Evolutionary conservation across 768 basidiomycete species (phyloP).

Genomic region (Cystobasidiopsis lactophilus): DNA sequence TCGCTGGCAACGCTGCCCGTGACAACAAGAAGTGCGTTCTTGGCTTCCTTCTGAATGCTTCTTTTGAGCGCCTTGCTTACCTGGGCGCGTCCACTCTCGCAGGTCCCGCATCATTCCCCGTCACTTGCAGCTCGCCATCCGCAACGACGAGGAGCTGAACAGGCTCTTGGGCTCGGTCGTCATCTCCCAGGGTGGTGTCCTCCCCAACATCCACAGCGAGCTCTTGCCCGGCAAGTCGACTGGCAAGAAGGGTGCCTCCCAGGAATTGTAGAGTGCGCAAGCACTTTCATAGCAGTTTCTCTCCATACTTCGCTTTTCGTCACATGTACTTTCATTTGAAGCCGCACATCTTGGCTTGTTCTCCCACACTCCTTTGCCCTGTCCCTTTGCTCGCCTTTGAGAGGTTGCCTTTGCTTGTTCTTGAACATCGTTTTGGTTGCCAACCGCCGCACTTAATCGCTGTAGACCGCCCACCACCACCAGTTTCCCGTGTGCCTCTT

Average conservation of each 20-base stretch:
- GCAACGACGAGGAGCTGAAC: constrained; percentile 48
- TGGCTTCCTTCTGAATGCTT: background rate
- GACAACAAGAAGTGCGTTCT: constrained; percentile 43
- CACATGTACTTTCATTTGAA: no score
- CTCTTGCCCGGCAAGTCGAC: constrained; percentile 9
- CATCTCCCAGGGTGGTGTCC: constrained; percentile 50
- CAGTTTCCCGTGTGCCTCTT: no score
- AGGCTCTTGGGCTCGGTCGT: constrained; percentile 35
- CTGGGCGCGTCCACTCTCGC: no score
- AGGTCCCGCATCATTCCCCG: constrained; percentile 63
- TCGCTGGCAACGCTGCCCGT: constrained; percentile 49
- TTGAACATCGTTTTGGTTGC: no score
- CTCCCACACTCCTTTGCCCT: no score
- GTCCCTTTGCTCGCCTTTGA: no score
- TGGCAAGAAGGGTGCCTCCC: constrained; percentile 1
- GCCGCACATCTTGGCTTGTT: no score
- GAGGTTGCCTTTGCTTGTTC: no score
- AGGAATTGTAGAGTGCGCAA: background rate
- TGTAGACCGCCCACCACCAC: no score
- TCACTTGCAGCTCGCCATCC: constrained; percentile 51
- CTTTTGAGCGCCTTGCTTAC: constrained; percentile 16
- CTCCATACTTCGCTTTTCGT: no score
- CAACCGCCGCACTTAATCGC: no score
- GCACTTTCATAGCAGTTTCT: no score
- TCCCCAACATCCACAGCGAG: constrained; percentile 11